These are phyloP conservation scores for Spathaspora arborariae DNA, from an alignment of 805 yeast species.

Conservation along the genomic window DNA sequence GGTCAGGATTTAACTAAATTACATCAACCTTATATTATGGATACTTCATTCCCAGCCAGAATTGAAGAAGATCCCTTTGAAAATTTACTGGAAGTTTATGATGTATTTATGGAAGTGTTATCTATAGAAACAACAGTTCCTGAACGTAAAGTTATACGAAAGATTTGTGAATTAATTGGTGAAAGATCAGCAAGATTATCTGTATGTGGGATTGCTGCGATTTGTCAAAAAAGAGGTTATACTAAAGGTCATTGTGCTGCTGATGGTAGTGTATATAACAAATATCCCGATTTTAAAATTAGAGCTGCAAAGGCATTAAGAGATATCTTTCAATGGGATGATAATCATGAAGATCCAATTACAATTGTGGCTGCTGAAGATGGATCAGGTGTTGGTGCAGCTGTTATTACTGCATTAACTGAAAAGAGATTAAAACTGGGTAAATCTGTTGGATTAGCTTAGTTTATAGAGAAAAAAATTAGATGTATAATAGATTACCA, in stretches of 20 bases:
- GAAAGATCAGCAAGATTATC: conserved; percentile 90
- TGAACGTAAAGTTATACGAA: conserved; percentile 80
- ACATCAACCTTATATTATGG: conserved; percentile 66
- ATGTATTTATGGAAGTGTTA: conserved; percentile 57
- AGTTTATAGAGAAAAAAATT: no score
- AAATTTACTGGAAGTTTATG: conserved; percentile 71
- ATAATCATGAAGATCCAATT: conserved; percentile 68
- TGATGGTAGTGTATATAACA: conserved; percentile 94
- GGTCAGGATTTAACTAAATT: conserved; percentile 65
- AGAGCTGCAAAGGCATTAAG: conserved; percentile 85
- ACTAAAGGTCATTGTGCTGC: conserved; percentile 86
- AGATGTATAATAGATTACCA: no score
- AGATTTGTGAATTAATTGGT: conserved; percentile 82
- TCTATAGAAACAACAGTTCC: conserved; percentile 62
- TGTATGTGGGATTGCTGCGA: conserved; percentile 93
- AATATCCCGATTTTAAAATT: conserved; percentile 86
- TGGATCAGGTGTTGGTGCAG: conserved; percentile 99
- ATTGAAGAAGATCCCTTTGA: conserved; percentile 89
- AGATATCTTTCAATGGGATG: conserved; percentile 82
- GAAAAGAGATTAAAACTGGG: conserved; percentile 72
- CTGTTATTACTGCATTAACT: conserved; percentile 93
- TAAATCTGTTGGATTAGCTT: conserved; percentile 52
- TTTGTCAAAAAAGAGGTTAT: conserved; percentile 80
- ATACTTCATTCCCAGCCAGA: conserved; percentile 82
- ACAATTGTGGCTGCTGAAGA: conserved; percentile 90